Conservation (phyloP, 768 basidiomycete genomes). For the Tricholoma flavovirens region DNA sequence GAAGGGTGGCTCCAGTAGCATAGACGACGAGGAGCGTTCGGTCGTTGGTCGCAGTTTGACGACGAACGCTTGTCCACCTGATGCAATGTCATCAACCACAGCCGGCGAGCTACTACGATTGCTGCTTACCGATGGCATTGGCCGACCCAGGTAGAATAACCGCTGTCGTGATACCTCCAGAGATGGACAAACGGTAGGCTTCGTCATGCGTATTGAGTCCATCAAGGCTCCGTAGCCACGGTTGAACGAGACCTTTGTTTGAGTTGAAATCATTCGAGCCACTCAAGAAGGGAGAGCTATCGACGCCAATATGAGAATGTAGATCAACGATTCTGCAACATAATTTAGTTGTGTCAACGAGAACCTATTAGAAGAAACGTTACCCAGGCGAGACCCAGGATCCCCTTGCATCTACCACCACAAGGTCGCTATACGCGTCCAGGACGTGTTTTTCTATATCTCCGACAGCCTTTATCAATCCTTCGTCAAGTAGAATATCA, state of each 20-base stretch:
- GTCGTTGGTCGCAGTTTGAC: slow-evolving; percentile 73
- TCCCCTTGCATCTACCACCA: slow-evolving; percentile 49
- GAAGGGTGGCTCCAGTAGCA: slow-evolving; percentile 76
- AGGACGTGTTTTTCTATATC: slow-evolving; percentile 23
- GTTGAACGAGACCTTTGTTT: slow-evolving; percentile 37
- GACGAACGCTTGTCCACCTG: slow-evolving; percentile 68
- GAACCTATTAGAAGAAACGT: not conserved
- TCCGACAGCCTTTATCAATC: slow-evolving; percentile 57
- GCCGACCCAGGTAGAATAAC: slow-evolving; percentile 71
- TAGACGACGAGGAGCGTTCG: slow-evolving; percentile 64
- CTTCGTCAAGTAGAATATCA: slow-evolving; percentile 57
- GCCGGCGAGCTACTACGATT: not conserved
- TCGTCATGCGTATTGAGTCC: slow-evolving; percentile 78
- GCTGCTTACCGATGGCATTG: slow-evolving; percentile 49
- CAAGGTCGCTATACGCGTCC: slow-evolving; percentile 17
- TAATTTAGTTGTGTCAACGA: not conserved
- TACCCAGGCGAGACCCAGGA: slow-evolving; percentile 54
- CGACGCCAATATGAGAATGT: slow-evolving; percentile 40
- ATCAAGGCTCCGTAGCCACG: slow-evolving; percentile 74
- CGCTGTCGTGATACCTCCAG: slow-evolving; percentile 77
- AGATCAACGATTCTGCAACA: slow-evolving; percentile 35
- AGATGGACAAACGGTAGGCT: slow-evolving; percentile 56
- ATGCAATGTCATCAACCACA: slow-evolving; percentile 4
- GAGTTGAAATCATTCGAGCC: slow-evolving; percentile 55
- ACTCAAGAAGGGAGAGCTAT: slow-evolving; percentile 24